These are phyloP conservation scores for Skeletonema costatum DNA, from an alignment of 108 stramenopile species.

Conservation along the genomic window DNA sequence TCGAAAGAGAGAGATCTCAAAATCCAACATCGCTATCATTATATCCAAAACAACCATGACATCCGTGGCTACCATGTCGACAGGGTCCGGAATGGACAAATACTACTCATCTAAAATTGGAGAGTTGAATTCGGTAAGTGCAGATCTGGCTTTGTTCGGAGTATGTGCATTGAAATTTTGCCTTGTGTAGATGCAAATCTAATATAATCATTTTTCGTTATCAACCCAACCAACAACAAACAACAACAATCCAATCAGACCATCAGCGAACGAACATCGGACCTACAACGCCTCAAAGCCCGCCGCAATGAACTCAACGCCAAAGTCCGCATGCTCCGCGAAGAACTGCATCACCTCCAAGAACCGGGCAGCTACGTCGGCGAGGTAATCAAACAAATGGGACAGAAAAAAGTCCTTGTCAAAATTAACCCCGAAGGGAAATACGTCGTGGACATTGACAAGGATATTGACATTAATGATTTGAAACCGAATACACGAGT, in stretches of 20 bases:
- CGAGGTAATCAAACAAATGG: constrained; percentile 99
- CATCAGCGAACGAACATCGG: constrained; percentile 76
- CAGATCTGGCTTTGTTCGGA: neutral
- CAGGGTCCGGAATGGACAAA: constrained; percentile 62
- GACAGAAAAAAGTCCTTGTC: constrained; percentile 96
- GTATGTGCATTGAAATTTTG: neutral
- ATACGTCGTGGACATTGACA: constrained; percentile 98
- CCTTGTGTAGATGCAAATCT: neutral
- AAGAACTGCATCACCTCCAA: constrained; percentile 97
- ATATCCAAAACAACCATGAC: constrained; percentile 14
- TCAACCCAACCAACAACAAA: neutral
- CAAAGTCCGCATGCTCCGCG: constrained; percentile 94
- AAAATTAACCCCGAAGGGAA: constrained; percentile 99
- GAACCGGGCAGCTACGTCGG: constrained; percentile 99
- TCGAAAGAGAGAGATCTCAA: neutral
- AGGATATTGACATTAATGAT: constrained; percentile 96
- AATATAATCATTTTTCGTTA: neutral
- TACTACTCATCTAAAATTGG: constrained; percentile 80
- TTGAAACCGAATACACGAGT: constrained; percentile 98
- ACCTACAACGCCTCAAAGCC: constrained; percentile 94
- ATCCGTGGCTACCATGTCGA: constrained; percentile 17
- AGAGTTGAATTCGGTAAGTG: constrained; percentile 70
- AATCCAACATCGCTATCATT: neutral
- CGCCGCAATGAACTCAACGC: constrained; percentile 98
- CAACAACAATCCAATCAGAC: constrained; percentile 34